These are phyloP conservation scores for Penicillium griseofulvum DNA, from an alignment of 2,329 filamentous ascomycete genomes.

Conservation along the genomic window DNA sequence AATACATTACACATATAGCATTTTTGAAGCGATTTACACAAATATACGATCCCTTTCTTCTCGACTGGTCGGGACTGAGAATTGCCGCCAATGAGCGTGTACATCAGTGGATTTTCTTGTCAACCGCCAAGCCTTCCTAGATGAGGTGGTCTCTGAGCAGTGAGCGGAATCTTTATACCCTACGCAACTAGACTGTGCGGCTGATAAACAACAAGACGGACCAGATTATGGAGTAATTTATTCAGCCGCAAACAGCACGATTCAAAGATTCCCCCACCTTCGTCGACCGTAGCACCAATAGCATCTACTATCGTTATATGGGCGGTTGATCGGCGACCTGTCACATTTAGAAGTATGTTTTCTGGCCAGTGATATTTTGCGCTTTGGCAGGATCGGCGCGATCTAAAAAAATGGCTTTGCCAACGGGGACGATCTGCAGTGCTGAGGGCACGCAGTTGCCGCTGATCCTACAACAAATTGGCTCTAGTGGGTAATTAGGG, in stretches of 20 bases:
- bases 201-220: constrained; percentile 38
- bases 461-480: neutral
- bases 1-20: constrained; percentile 4
- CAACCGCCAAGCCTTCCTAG: too few relatives aligned
- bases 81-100: neutral
- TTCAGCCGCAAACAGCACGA: neutral
- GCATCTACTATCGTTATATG: constrained; percentile 26
- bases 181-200: constrained; percentile 44
- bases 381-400: neutral
- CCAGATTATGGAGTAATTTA: neutral
- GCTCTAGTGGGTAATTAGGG: neutral
- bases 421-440: neutral
- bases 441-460: neutral
- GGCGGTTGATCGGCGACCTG: neutral
- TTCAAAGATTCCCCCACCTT: constrained; percentile 34
- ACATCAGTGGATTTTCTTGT: constrained; percentile 22
- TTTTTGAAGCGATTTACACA: neutral
- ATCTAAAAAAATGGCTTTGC: too few relatives aligned
- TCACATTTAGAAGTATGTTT: neutral
- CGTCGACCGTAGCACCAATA: constrained; percentile 43
- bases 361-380: neutral
- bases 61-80: neutral
- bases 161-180: constrained; percentile 29
- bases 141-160: neutral
- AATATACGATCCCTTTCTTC: neutral